These are phyloP conservation scores for Elongisporangium anandrum DNA, from an alignment of 352 stramenopile genomes.

Conservation along the genomic window DNA sequence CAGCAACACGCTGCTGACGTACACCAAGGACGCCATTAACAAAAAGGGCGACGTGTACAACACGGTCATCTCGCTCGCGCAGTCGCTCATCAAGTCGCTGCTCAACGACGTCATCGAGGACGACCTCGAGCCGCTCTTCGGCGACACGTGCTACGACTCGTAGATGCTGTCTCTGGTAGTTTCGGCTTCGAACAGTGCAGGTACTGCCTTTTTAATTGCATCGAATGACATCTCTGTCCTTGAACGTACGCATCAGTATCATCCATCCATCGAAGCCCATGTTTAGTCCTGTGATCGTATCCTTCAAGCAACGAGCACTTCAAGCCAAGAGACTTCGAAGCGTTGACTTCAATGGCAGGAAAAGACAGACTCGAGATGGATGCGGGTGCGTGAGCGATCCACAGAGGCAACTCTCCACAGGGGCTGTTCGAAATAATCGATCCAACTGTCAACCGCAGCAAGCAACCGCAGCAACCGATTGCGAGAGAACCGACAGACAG, in stretches of 20 bases:
- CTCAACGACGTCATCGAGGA: constrained; percentile 45
- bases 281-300: too few relatives aligned
- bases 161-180: not conserved
- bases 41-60: constrained; percentile 57
- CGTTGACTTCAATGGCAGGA: not conserved
- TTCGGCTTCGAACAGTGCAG: not conserved
- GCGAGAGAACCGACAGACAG: too few relatives aligned
- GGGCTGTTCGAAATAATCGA: not conserved
- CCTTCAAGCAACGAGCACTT: not conserved
- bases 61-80: constrained; percentile 24
- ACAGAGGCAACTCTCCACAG: not conserved
- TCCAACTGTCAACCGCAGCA: not conserved
- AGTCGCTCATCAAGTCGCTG: constrained; percentile 39
- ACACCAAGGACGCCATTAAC: constrained; percentile 44
- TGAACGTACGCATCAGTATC: not conserved
- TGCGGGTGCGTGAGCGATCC: not conserved
- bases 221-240: not conserved
- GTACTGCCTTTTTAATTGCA: not conserved
- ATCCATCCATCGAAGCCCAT: not conserved
- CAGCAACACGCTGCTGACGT: constrained; percentile 40
- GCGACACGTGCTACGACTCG: constrained; percentile 25
- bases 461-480: too few relatives aligned
- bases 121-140: constrained; percentile 42
- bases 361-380: not conserved
- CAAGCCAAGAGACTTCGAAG: not conserved